phyloP scores from a whole-genome alignment of 2,329 filamentous ascomycete genomes.

The Chaetomiaceae sp. region DNA sequence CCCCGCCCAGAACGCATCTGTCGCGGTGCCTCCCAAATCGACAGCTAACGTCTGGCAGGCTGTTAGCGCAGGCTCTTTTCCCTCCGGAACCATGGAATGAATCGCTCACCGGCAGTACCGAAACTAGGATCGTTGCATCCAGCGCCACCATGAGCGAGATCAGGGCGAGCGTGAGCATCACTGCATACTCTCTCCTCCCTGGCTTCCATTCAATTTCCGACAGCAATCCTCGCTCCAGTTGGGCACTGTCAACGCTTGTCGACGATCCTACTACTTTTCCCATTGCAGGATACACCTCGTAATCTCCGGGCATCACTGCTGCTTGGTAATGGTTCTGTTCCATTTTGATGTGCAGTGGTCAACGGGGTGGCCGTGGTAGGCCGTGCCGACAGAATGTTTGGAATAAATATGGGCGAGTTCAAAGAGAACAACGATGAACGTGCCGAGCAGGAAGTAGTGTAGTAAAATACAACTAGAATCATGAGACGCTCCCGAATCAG shows the following conservation, averaged over 20 bases:
- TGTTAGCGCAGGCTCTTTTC: not conserved
- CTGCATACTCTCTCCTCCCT: conserved; percentile 36
- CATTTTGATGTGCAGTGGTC: not conserved
- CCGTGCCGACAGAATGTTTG: too few relatives aligned
- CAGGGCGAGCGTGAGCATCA: conserved; percentile 39
- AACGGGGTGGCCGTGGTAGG: too few relatives aligned
- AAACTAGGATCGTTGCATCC: conserved; percentile 45
- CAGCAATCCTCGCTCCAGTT: conserved; percentile 13
- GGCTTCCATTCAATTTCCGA: conserved; percentile 33
- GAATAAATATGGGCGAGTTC: too few relatives aligned
- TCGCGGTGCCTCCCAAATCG: conserved; percentile 33
- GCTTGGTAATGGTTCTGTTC: not conserved
- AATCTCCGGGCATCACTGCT: not conserved
- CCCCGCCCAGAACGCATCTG: conserved; percentile 45
- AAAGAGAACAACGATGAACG: not conserved
- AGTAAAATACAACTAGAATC: too few relatives aligned
- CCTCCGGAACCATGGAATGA: not conserved
- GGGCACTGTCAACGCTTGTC: not conserved
- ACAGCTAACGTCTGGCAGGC: conserved; percentile 31
- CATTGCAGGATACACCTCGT: not conserved
- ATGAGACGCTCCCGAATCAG: too few relatives aligned
- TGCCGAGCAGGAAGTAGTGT: too few relatives aligned
- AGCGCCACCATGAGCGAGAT: conserved; percentile 46
- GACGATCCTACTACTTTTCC: not conserved
- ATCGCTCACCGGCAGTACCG: conserved; percentile 38